These are phyloP conservation scores for Fimicolochytrium jonesii DNA, from an alignment of 192 early-diverging fungal genomes.

Conservation along the genomic window DNA sequence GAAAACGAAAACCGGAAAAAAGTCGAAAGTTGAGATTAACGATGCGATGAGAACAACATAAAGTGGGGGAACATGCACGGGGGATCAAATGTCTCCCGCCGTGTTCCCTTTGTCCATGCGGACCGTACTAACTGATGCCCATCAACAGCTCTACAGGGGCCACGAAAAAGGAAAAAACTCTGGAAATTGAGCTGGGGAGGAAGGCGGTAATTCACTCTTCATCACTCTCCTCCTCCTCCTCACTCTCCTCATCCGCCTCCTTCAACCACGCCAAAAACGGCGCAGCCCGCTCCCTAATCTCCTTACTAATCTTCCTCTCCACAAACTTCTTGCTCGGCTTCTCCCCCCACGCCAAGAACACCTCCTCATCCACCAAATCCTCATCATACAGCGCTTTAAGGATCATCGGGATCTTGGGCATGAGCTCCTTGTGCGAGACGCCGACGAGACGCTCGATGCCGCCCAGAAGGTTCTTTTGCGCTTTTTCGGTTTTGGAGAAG, in stretches of 20 bases:
- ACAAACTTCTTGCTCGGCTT: conserved; percentile 81
- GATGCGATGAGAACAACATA: too few species aligned
- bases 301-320: conserved; percentile 71
- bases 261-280: conserved; percentile 90
- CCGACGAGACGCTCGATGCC: conserved; percentile 84
- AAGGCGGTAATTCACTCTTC: too few species aligned
- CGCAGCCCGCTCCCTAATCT: conserved; percentile 77
- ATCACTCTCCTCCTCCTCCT: conserved; percentile 34
- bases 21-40: too few species aligned
- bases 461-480: conserved; percentile 83
- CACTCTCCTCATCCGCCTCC: conserved; percentile 80
- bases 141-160: too few species aligned
- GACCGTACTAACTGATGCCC: too few species aligned
- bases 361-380: conserved; percentile 90
- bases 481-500: conserved; percentile 78
- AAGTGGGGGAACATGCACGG: too few species aligned
- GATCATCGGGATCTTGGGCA: conserved; percentile 57
- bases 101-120: too few species aligned
- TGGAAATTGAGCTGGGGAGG: too few species aligned
- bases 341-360: conserved; percentile 84
- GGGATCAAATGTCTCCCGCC: too few species aligned
- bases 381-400: conserved; percentile 87
- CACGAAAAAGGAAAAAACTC: too few species aligned
- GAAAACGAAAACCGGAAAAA: too few species aligned
- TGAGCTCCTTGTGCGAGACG: conserved; percentile 55